Evolutionary conservation across 2,329 filamentous ascomycete species (phyloP), one percentile per base, ranked within the genome.

Genomic region (Penicillium sp.): DNA sequence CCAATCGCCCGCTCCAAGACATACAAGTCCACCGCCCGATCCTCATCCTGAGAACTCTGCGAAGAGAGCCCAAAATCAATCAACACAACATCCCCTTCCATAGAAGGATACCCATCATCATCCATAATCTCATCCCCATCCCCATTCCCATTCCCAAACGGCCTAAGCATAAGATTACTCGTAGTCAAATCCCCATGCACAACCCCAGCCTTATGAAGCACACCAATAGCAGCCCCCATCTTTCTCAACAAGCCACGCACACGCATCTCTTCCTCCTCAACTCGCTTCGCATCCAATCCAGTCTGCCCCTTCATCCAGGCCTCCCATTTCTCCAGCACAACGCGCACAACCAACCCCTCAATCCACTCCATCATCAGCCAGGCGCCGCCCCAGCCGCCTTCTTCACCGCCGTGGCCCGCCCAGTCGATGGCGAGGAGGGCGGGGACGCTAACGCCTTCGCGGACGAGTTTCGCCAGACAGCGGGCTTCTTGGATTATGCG

Each of bases 131-230:
- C 45, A 29, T 57, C 33, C 6, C 36, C 43, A 16, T n/a, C n/a
- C n/a, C n/a, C n/a, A n/a, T 49, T 22, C 50, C 52, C 45, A 30
- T 57, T 34, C 6, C 36, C 43, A 16, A 63, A 64, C 12, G 77
- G 76, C 52, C 81, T 69, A 58, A 97, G 67, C 86, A 99, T 96
- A 74, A 99, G 79, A 72, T 99, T 99, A 73, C 91, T 96, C 56
- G 91, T 99, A 53, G 93, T 99, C 73, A 99, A 72, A 74, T 99
- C 93, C 34, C 93, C 93, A 74, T 99, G 93, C 51, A 95, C 84
- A 48, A 97, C 81, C 13, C 92, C 92, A n/a, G 83, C 79, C 46
- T 79, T 80, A 75, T 99, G 93, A 76, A 99, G 75, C 46, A 70
- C 78, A 7, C 87, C 90, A 13, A 95, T 80, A 2, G 84, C 83